Evolutionary conservation across 1,284 basidiomycete genomes (phyloP).

Genomic region (Butyriboletus appendiculatus): DNA sequence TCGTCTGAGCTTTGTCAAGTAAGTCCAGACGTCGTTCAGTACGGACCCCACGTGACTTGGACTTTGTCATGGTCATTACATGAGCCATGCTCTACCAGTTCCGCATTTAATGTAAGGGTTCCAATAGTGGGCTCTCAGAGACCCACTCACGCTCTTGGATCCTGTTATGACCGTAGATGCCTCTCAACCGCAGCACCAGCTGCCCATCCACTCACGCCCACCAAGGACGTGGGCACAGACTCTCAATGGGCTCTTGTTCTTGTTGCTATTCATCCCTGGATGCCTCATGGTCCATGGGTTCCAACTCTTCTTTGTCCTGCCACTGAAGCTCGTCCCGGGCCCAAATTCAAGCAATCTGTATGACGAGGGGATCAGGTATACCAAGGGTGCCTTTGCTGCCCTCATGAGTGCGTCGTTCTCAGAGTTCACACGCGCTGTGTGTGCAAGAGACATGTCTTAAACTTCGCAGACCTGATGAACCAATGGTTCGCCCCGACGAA

Average conservation of each 20-base stretch:
- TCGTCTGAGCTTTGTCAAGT: too few species aligned
- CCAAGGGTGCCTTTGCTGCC: slow-evolving; percentile 80
- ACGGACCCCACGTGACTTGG: slow-evolving; percentile 21
- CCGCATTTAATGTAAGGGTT: neutral
- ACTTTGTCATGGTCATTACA: slow-evolving; percentile 26
- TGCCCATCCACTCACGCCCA: slow-evolving; percentile 64
- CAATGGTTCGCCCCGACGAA: slow-evolving; percentile 84
- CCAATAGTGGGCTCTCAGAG: slow-evolving; percentile 13
- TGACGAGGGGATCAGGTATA: slow-evolving; percentile 70
- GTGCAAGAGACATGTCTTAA: slow-evolving; percentile 12
- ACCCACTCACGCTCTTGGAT: neutral
- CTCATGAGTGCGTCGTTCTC: slow-evolving; percentile 60
- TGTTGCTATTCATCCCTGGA: slow-evolving; percentile 64
- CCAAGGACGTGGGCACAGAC: slow-evolving; percentile 54
- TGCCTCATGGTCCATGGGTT: slow-evolving; percentile 69
- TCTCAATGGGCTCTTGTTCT: slow-evolving; percentile 54
- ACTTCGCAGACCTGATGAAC: slow-evolving; percentile 64
- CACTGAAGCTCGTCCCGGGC: slow-evolving; percentile 56
- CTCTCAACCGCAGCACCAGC: slow-evolving; percentile 39
- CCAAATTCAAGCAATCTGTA: slow-evolving; percentile 52
- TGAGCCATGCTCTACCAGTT: slow-evolving; percentile 6
- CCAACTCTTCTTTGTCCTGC: slow-evolving; percentile 70
- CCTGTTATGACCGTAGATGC: slow-evolving; percentile 25
- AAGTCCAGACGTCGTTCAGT: too few species aligned
- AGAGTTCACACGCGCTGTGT: neutral